Conservation (phyloP, 2,329 filamentous ascomycete genomes). For the Ophioceras dolichostomum region DNA sequence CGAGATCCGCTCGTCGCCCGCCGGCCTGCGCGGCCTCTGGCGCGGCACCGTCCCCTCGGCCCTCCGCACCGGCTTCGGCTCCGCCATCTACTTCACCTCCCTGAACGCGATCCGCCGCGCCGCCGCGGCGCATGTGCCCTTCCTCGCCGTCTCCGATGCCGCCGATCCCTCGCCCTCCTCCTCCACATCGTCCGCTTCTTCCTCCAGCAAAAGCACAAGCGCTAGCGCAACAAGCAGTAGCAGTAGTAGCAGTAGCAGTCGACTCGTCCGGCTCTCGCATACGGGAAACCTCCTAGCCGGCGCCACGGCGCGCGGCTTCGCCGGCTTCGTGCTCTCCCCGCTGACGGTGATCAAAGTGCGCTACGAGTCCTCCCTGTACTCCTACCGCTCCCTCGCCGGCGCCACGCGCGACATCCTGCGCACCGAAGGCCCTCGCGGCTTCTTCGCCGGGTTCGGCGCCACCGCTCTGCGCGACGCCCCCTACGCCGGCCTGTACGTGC, state of each 20-base stretch:
- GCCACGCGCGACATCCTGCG: conserved; percentile 65
- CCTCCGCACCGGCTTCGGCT: conserved; percentile 86
- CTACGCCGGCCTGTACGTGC: conserved; percentile 87
- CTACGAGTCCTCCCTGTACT: conserved; percentile 81
- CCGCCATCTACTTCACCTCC: conserved; percentile 84
- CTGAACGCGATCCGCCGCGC: conserved; percentile 73
- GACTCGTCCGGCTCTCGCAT: conserved; percentile 71
- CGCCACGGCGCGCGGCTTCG: conserved; percentile 70
- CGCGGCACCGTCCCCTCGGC: conserved; percentile 85
- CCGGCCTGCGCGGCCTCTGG: conserved; percentile 54
- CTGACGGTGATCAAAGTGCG: conserved; percentile 94
- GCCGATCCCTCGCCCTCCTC: too few relatives aligned
- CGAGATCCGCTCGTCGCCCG: conserved; percentile 42
- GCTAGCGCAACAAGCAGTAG: conserved; percentile 28
- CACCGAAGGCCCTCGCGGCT: conserved; percentile 64
- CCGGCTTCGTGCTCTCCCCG: conserved; percentile 88
- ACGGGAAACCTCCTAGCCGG: conserved; percentile 77
- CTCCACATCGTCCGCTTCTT: neutral
- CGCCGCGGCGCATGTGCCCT: conserved; percentile 33
- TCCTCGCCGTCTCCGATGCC: conserved; percentile 15
- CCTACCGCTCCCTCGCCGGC: conserved; percentile 62
- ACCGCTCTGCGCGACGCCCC: conserved; percentile 92
- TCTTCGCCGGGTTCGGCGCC: conserved; percentile 89
- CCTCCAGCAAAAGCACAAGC: conserved; percentile 8
- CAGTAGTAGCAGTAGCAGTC: conserved; percentile 53